Evolutionary conservation across 305 asterid genomes (phyloP).

Genomic region (Solanum hybrid): DNA sequence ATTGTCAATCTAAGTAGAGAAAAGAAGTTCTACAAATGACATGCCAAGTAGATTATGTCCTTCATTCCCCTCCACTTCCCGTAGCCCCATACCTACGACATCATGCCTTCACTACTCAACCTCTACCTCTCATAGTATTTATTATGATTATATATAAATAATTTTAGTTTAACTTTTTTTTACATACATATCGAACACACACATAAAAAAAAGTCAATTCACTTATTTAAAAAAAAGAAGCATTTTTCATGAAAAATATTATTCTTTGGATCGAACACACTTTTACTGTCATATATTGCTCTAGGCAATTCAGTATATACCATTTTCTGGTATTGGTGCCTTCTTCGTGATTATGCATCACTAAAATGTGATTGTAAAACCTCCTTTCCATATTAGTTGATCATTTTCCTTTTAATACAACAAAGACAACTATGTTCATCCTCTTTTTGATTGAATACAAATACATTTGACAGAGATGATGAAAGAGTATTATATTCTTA

Average conservation of each 20-base stretch:
- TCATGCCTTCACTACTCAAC: neutral
- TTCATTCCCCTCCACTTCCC: neutral
- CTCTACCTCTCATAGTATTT: neutral
- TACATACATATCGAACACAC: neutral
- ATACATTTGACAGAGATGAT: too few relatives aligned
- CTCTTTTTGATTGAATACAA: too few relatives aligned
- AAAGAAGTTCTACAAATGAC: too few relatives aligned
- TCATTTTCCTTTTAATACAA: too few relatives aligned
- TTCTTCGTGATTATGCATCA: neutral
- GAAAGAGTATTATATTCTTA: too few relatives aligned
- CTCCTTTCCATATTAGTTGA: too few relatives aligned
- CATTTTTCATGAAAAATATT: neutral
- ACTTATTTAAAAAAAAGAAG: too few relatives aligned
- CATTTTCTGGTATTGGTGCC: neutral
- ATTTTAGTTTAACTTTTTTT: too few relatives aligned
- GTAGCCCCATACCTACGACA: neutral
- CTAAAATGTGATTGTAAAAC: neutral
- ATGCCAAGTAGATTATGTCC: too few relatives aligned
- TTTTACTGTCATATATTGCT: neutral
- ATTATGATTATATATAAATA: too few relatives aligned
- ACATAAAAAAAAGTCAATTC: too few relatives aligned
- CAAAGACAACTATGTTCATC: too few relatives aligned
- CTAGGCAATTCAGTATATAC: neutral
- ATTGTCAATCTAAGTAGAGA: neutral
- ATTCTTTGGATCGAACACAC: neutral